Percentiles rank a stretch among this genome's conserved stretches.
Evolutionary conservation across 2,329 filamentous ascomycete genomes (phyloP).

Genomic region (Fusarium drepaniforme): DNA sequence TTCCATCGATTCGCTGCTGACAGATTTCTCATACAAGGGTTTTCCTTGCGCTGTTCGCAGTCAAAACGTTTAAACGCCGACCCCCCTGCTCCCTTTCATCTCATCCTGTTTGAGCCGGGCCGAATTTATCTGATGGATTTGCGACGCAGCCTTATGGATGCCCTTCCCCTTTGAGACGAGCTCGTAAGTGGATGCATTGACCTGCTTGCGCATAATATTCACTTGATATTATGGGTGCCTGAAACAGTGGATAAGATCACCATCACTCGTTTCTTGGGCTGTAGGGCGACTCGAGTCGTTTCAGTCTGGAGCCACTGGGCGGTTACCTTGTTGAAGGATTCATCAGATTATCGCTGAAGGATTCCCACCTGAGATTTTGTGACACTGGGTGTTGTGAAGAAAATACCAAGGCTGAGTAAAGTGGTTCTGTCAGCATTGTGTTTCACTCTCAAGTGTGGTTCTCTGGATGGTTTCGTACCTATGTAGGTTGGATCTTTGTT

Average conservation of each 20-base stretch:
- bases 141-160: neutral
- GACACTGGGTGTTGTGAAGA: neutral
- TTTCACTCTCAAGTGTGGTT: neutral
- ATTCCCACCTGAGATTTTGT: conserved; percentile 19
- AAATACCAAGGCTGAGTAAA: neutral
- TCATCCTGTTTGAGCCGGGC: conserved; percentile 20
- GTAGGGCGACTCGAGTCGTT: conserved; percentile 10
- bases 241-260: neutral
- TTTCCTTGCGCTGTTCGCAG: conserved; percentile 1
- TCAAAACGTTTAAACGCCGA: neutral
- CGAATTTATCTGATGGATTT: conserved; percentile 10
- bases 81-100: conserved; percentile 38
- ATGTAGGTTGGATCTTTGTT: neutral
- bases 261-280: neutral
- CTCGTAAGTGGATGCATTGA: neutral
- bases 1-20: conserved; percentile 30
- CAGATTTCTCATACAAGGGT: conserved; percentile 24
- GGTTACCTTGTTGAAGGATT: neutral
- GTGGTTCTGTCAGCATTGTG: neutral
- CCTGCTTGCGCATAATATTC: neutral
- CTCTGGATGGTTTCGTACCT: accelerated
- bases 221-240: neutral
- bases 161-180: neutral
- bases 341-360: conserved; percentile 6
- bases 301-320: neutral